A percentile compares a stretch with the other conserved stretches of the same genome.
phyloP scores from a whole-genome alignment of 129 eudicot genomes.

The Flaveria ramosissima region DNA sequence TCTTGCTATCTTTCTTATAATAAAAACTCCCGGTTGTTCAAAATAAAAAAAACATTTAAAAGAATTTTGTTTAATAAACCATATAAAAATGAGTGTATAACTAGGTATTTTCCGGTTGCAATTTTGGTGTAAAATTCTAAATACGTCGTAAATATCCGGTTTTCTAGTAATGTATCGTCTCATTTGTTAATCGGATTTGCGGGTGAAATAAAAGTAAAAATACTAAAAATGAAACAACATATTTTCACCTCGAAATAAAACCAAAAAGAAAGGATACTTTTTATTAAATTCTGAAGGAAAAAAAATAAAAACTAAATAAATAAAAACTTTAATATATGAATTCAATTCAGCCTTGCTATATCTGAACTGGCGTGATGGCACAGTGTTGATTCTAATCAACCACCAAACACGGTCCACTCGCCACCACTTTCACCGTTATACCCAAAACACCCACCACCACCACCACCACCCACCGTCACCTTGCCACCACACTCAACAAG shows the following conservation, averaged over 20 bases:
- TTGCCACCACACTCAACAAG: conserved; percentile 13
- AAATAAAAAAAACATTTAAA: too few species aligned
- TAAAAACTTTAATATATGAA: not conserved
- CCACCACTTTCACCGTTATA: conserved; percentile 22
- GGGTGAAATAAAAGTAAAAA: too few species aligned
- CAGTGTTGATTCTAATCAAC: conserved; percentile 26
- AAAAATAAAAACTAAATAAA: not conserved
- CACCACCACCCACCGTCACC: conserved; percentile 6
- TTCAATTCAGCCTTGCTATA: conserved; percentile 14
- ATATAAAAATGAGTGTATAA: too few species aligned
- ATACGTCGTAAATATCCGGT: too few species aligned
- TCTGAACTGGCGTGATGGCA: conserved; percentile 27
- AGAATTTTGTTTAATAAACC: too few species aligned
- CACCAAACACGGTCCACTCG: conserved; percentile 34
- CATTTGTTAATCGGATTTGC: too few species aligned
- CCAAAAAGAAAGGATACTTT: not conserved
- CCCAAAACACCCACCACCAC: conserved; percentile 21
- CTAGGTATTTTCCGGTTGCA: too few species aligned
- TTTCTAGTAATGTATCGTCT: too few species aligned
- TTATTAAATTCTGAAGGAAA: not conserved
- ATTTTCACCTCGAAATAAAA: not conserved
- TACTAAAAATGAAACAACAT: not conserved
- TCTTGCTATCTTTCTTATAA: too few species aligned
- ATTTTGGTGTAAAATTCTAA: too few species aligned
- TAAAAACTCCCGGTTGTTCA: too few species aligned